Evolutionary conservation across 2,329 filamentous ascomycete genomes (phyloP).

Genomic region (Epichloe sylvatica): DNA sequence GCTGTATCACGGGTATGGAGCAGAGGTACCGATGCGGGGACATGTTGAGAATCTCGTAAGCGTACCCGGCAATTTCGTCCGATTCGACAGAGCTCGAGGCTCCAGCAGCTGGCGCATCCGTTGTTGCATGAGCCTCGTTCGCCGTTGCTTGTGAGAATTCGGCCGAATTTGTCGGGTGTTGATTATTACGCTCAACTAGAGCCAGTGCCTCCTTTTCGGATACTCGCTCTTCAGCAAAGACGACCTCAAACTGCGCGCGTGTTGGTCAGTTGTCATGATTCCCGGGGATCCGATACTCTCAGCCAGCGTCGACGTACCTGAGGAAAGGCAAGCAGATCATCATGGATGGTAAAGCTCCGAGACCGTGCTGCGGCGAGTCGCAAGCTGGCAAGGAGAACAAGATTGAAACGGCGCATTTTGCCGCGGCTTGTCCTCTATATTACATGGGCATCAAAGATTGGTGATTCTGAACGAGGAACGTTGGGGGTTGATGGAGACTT

Average conservation of each 20-base stretch:
- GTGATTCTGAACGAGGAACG: neutral
- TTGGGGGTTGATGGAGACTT: neutral
- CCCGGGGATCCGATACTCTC: neutral
- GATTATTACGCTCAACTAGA: constrained; percentile 33
- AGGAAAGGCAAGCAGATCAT: constrained; percentile 75
- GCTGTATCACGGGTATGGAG: constrained; percentile 58
- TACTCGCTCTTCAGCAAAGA: constrained; percentile 60
- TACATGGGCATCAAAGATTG: constrained; percentile 15
- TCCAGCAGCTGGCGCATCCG: neutral
- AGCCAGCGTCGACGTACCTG: constrained; percentile 42
- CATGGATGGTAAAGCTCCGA: constrained; percentile 65
- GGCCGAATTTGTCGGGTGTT: constrained; percentile 26
- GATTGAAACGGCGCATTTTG: constrained; percentile 37
- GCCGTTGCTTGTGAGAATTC: constrained; percentile 27
- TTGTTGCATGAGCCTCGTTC: constrained; percentile 8
- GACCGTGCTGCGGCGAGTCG: constrained; percentile 35
- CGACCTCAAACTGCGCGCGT: constrained; percentile 55
- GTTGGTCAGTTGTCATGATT: constrained; percentile 1
- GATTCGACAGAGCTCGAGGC: constrained; percentile 15
- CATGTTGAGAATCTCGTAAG: constrained; percentile 63
- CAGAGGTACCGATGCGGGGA: constrained; percentile 66
- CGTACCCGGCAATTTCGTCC: constrained; percentile 15
- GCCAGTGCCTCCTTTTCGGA: constrained; percentile 54
- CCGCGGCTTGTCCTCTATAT: constrained; percentile 11
- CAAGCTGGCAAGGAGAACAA: constrained; percentile 30